Conservation (phyloP, 2,329 filamentous ascomycete genomes). For the Xylariaceae sp. region DNA sequence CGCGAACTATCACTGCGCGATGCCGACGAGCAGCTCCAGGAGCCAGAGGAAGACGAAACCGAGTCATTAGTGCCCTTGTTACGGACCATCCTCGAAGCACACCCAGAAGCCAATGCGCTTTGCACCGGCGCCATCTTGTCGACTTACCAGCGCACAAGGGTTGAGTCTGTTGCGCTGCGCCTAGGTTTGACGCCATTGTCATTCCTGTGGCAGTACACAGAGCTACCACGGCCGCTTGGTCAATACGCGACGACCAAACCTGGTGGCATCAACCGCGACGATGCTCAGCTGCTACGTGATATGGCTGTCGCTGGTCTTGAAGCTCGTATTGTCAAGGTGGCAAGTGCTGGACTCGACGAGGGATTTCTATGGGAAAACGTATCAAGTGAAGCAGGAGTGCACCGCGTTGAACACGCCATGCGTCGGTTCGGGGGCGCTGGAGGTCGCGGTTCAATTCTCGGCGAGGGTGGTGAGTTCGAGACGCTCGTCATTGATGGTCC, state of each 20-base stretch:
- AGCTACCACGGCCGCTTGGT: slow-evolving; percentile 40
- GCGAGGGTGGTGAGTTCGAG: slow-evolving; percentile 96
- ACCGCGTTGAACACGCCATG: slow-evolving; percentile 52
- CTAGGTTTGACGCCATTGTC: slow-evolving; percentile 80
- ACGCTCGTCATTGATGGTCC: slow-evolving; percentile 86
- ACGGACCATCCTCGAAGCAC: slow-evolving; percentile 58
- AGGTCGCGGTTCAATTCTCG: slow-evolving; percentile 69
- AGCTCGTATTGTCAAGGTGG: slow-evolving; percentile 92
- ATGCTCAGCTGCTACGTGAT: slow-evolving; percentile 67
- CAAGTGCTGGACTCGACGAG: slow-evolving; percentile 83
- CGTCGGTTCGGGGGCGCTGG: slow-evolving; percentile 61
- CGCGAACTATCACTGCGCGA: not conserved
- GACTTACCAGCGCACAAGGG: slow-evolving; percentile 92
- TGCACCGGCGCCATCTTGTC: slow-evolving; percentile 90
- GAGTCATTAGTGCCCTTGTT: slow-evolving; percentile 81
- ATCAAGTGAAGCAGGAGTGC: slow-evolving; percentile 51
- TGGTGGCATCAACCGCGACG: slow-evolving; percentile 35
- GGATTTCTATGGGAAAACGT: slow-evolving; percentile 79
- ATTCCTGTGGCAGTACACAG: slow-evolving; percentile 89
- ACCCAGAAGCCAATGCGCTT: slow-evolving; percentile 82
- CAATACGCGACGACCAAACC: slow-evolving; percentile 22
- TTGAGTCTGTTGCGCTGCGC: slow-evolving; percentile 85
- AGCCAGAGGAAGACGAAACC: slow-evolving; percentile 67
- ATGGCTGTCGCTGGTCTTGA: slow-evolving; percentile 78
- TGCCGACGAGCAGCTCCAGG: slow-evolving; percentile 14